phyloP scores from a whole-genome alignment of 192 early-diverging fungal genomes.

The Umbelopsis vinacea region DNA sequence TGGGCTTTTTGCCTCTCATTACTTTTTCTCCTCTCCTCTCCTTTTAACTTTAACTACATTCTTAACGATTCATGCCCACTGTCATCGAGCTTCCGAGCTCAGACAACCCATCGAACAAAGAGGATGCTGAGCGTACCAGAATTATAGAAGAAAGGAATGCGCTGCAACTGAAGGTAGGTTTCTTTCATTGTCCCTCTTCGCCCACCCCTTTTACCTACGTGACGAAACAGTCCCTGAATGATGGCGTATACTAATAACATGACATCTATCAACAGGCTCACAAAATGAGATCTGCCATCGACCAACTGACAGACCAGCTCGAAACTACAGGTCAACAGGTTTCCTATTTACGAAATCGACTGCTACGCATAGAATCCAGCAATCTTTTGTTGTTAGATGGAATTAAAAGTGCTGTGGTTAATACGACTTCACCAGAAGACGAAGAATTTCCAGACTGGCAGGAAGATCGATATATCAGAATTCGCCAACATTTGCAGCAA shows the following conservation, averaged over 20 bases:
- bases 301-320: constrained; percentile 1
- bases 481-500: constrained; percentile 11
- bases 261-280: neutral
- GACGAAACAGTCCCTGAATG: neutral
- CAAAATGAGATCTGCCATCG: constrained; percentile 12
- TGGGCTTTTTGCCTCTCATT: neutral
- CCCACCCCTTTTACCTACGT: neutral
- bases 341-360: neutral
- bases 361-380: constrained; percentile 9
- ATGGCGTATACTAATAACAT: neutral
- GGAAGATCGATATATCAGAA: constrained; percentile 12
- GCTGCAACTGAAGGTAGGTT: constrained; percentile 12
- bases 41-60: neutral
- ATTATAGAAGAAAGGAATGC: constrained; percentile 21
- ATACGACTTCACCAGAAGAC: neutral
- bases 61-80: neutral
- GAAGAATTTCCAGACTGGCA: neutral
- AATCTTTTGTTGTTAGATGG: constrained; percentile 1
- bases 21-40: neutral
- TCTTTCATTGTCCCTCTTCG: neutral
- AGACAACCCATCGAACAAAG: neutral
- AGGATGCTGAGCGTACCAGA: constrained; percentile 5
- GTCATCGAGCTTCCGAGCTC: neutral
- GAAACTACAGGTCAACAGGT: constrained; percentile 12
- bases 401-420: neutral